Conservation (phyloP, 1,284 basidiomycete species). For the Cutaneotrichosporon spelunceum region DNA sequence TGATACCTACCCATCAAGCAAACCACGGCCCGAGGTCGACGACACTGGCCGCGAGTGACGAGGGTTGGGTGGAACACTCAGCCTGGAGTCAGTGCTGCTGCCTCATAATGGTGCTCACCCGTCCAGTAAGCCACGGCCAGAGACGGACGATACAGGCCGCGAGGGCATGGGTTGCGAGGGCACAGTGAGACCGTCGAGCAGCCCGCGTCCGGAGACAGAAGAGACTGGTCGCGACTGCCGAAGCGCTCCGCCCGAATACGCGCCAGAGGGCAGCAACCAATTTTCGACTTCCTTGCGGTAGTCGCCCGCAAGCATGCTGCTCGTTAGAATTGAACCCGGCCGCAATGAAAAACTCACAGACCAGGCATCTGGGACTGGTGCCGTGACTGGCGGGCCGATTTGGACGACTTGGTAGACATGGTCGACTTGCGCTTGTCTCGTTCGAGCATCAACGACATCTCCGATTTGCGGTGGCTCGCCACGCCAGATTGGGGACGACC, state of each 20-base stretch:
- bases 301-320: background rate
- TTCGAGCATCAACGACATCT: background rate
- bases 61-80: no score
- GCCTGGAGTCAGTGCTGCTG: no score
- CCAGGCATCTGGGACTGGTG: background rate
- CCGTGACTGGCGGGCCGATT: background rate
- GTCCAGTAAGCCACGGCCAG: background rate
- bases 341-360: background rate
- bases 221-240: background rate
- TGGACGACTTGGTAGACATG: background rate
- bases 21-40: background rate
- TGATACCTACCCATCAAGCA: background rate
- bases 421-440: slow-evolving; percentile 2
- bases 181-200: background rate
- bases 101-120: no score
- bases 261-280: background rate
- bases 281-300: background rate
- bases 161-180: background rate
- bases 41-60: background rate
- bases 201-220: background rate
- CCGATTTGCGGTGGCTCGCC: background rate
- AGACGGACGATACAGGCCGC: background rate
- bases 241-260: background rate
- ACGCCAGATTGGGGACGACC: background rate
- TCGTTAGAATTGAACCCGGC: background rate